Base-by-base conservation (phyloP, 2,329 filamentous ascomycete genomes). In the Aurifilum marmelostoma region DNA sequence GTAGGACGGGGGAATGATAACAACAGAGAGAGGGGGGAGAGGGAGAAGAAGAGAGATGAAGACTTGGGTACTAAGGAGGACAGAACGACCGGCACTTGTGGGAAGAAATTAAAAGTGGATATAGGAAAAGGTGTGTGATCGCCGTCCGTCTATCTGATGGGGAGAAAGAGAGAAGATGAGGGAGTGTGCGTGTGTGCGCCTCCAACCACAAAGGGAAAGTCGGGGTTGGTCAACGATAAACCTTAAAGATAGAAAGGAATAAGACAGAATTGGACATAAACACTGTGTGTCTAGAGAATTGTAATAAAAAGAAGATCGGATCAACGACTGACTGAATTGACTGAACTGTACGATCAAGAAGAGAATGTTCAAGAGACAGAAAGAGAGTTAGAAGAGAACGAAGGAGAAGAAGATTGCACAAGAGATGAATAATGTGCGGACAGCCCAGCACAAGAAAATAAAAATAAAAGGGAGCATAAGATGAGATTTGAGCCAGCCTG, bases 61-160 rank as follows among this genome's bases (percentile, higher is more conserved):
- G 56, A 37, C 5, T 59, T 37, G 12, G 56, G 32, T 59, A 18
- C 32, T 37, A 21, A 21, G 14, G 29, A 32, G 24, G 54, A 54
- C 6, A 32, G 24, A 29, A 54, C 27, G 27, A 56, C 56, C 18
- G 56, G 56, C 29, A 9, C 29, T 12, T n/a, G 50, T 47, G 27
- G 50, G 47, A n/a, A 47, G 61, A 56, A 58, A 34, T 24, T 66
- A 37, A 37, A 59, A 34, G 32, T 34, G 56, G 56, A 59, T 37
- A 37, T 5, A 37, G 9, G 21, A 59, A n/a, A 59, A 59, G 32
- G 21, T 37, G 32, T 59, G 32, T 59, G 29, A 59, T 56, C 52
- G 24, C 32, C 52, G 6, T 29, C 12, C 27, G 27, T 56, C 24
- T 56, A 54, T 27, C 50, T 54, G 50, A 54, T 54, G 2, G 21